Evolutionary conservation across 257 asterid species (phyloP), one percentile per base, ranked within the genome.

Genomic region (Asclepias syriaca): DNA sequence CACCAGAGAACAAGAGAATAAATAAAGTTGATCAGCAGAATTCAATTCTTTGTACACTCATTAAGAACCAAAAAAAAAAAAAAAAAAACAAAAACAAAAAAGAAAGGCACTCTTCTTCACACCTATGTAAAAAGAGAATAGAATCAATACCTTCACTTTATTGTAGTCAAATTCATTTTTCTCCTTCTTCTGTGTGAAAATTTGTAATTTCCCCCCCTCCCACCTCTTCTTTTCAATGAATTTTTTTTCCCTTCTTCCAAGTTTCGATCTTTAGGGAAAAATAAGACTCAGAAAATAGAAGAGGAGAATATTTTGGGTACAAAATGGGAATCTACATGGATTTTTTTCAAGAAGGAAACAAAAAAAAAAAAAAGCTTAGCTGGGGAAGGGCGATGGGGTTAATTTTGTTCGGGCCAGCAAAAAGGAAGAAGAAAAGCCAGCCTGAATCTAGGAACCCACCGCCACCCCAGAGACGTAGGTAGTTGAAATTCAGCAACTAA

Each of bases 71-170:
- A 40, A 6, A n/a, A n/a, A n/a, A n/a, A n/a, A n/a, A n/a, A n/a
- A 59, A 3, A 1, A 39, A 50, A 50, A 53, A 53, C 18, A 53
- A 19, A 54, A 54, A 54, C 6, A 54, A 54, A 53, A 18, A 19
- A 54, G 19, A 54, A 19, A 54, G 19, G n/a, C n/a, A 54, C 24
- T 16, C 13, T 34, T 37, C 46, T 34, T 24, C n/a, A 22, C 65
- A 69, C 19, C 5, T 22, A 69, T 29, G 54, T n/a, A 18, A 37
- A 39, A 11, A 6, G 78, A 34, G 53, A 45, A 14, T 18, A 48
- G 63, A 58, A 74, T 46, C 32, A 54, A 58, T 50, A 74, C 78
- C 74, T 60, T n/a, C 24, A 46, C 64, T 68, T 19, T 9, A 24
- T 56, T 12, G 59, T 43, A 57, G 46, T 68, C 68, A 69, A 74